Conservation (phyloP, 306 rosid genomes). For the Cucurbita argyrosperma region DNA sequence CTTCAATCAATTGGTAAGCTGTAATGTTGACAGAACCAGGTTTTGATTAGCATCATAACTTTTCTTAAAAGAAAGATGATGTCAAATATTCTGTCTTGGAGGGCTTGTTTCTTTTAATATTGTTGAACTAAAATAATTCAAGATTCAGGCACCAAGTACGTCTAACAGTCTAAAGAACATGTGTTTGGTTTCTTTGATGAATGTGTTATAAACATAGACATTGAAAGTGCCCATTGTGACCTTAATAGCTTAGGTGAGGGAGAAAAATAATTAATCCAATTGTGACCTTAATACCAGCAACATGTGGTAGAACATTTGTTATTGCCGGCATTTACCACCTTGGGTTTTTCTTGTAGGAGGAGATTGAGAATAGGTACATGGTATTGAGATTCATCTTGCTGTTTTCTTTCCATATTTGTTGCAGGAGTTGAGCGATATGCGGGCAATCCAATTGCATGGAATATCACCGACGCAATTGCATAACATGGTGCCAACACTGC, state of each 20-base stretch:
- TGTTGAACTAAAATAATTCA: not conserved
- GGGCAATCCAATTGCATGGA: not conserved
- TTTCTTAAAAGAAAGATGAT: not conserved
- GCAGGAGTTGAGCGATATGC: conserved; percentile 4
- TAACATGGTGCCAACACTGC: conserved; percentile 6
- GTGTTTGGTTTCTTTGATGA: not conserved
- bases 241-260: not conserved
- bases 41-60: not conserved
- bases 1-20: conserved; percentile 9
- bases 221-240: not conserved
- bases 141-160: not conserved
- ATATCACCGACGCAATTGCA: conserved; percentile 8
- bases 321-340: no score
- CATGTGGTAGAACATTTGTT: no score
- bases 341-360: no score
- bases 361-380: no score
- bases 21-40: not conserved
- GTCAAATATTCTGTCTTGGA: not conserved
- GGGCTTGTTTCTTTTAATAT: not conserved
- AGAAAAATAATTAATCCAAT: not conserved
- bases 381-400: not conserved
- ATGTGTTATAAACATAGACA: not conserved
- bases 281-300: no score
- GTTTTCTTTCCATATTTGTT: not conserved
- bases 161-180: not conserved